Percentiles rank a stretch among this genome's conserved stretches.
These are phyloP conservation scores for Tubosaeta sp. DNA, from an alignment of 768 basidiomycete species.

Conservation along the genomic window DNA sequence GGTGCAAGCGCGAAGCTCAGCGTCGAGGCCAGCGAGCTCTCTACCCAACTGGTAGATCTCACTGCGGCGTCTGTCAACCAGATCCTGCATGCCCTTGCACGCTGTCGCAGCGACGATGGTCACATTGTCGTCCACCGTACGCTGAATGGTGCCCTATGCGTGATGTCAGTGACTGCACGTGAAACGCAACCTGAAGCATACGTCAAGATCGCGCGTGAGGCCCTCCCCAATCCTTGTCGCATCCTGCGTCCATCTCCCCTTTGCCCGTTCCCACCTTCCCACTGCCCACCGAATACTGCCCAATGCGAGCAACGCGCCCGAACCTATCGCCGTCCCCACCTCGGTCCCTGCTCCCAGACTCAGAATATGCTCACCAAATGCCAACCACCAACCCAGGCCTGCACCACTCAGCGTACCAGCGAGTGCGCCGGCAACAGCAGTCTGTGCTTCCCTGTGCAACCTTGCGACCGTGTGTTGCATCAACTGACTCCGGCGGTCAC, in stretches of 20 bases:
- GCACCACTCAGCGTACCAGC: slow-evolving; percentile 46
- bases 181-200: slow-evolving; percentile 23
- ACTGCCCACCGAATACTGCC: slow-evolving; percentile 58
- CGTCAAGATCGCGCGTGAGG: slow-evolving; percentile 61
- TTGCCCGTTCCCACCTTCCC: slow-evolving; percentile 64
- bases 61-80: slow-evolving; percentile 38
- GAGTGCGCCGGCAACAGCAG: slow-evolving; percentile 46
- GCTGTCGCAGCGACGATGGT: slow-evolving; percentile 48
- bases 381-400: slow-evolving; percentile 54
- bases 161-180: slow-evolving; percentile 3
- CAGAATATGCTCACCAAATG: slow-evolving; percentile 37
- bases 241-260: slow-evolving; percentile 65
- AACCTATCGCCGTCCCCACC: slow-evolving; percentile 53
- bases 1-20: slow-evolving; percentile 23
- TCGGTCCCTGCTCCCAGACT: slow-evolving; percentile 40
- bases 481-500: slow-evolving; percentile 50
- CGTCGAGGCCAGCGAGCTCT: slow-evolving; percentile 40
- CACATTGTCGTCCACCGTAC: slow-evolving; percentile 50
- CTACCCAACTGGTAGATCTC: slow-evolving; percentile 43
- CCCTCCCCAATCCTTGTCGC: slow-evolving; percentile 60
- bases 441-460: slow-evolving; percentile 64
- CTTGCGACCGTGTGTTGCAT: slow-evolving; percentile 49
- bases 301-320: slow-evolving; percentile 49
- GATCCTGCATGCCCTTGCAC: slow-evolving; percentile 41
- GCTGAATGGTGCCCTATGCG: slow-evolving; percentile 42